Percentiles rank a stretch among this genome's conserved stretches.
Conservation (phyloP, 495 filamentous ascomycete genomes). For the Acidomyces sp. region DNA sequence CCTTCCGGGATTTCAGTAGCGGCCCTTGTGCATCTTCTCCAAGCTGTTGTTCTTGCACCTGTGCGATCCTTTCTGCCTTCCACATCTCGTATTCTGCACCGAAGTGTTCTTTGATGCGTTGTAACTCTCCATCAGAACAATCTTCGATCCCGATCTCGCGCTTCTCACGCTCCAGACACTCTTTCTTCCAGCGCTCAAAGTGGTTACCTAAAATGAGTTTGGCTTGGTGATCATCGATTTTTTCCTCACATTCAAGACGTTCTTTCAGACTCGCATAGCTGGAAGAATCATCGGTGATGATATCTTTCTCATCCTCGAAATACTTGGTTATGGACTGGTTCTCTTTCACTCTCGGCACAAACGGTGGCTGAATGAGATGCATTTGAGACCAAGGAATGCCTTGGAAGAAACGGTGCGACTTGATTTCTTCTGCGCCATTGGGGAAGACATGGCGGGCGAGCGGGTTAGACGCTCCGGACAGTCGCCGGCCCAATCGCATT, state of each 20-base stretch:
- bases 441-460: slow-evolving; percentile 56
- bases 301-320: slow-evolving; percentile 68
- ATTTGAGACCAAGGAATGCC: slow-evolving; percentile 29
- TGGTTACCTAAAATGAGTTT: slow-evolving; percentile 8
- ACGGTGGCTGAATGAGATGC: slow-evolving; percentile 57
- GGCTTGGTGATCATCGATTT: slow-evolving; percentile 3
- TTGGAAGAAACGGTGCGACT: slow-evolving; percentile 32
- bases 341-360: slow-evolving; percentile 54
- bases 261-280: slow-evolving; percentile 21
- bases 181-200: slow-evolving; percentile 9
- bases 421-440: slow-evolving; percentile 34
- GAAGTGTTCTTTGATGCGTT: slow-evolving; percentile 19
- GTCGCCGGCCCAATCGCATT: slow-evolving; percentile 20
- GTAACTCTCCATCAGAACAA: slow-evolving; percentile 14
- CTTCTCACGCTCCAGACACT: slow-evolving; percentile 8
- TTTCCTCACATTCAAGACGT: slow-evolving; percentile 7
- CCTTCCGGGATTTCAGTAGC: slow-evolving; percentile 27
- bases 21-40: not conserved
- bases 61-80: slow-evolving; percentile 11
- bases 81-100: slow-evolving; percentile 14
- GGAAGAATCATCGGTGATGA: slow-evolving; percentile 38
- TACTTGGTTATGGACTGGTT: slow-evolving; percentile 71
- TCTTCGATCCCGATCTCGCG: slow-evolving; percentile 15
- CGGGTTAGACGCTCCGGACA: slow-evolving; percentile 7
- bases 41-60: slow-evolving; percentile 15